Evolutionary conservation across 352 stramenopile genomes (phyloP), one percentile per base, ranked within the genome.

Genomic region (Phytophthora chlamydospora): DNA sequence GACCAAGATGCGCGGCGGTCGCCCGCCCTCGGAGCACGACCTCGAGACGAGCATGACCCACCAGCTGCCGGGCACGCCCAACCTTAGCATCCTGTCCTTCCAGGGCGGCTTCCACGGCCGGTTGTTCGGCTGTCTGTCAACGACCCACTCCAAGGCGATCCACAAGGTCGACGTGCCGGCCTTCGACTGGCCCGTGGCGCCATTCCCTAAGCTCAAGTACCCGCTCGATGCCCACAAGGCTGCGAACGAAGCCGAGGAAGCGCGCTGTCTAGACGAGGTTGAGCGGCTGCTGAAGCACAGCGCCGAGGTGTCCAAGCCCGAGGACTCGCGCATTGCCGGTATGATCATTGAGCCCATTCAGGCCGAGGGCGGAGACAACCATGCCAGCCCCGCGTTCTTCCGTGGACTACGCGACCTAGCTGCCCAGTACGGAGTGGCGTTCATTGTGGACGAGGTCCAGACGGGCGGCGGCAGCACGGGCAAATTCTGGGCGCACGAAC

Each of bases 371-470:
- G 85, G 85, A 34, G 85, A 95, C 71, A 84, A 91, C 59, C 73
- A 91, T 63, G 86, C 86, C 19, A 93, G 82, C 35, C 71, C 83
- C 1, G 61, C 62, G 1, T 95, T 92, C 50, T 95, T 95, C 60
- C 76, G 76, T 9, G 17, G 39, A 32, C 64, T 95, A 50, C 80
- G 83, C 10, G 63, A 74, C 9, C 60, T 95, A 48, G 74, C 86
- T 19, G 65, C 78, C 14, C 63, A 80, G 5, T 68, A 92, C 45
- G 76, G 70, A 32, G 78, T 92, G 14, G 84, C 84, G 4, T 95
- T 93, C 60, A 90, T 95, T 43, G 86, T 95, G 42, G 86, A 95
- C 53, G 86, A 95, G 66, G 86, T 95, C 32, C 86, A 95, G 51
- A 95, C 86, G 0, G 86, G 86, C 40, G 84, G 84, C 21, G 86